Conservation (phyloP, 495 filamentous ascomycete species). For the Penicillium nucicola region DNA sequence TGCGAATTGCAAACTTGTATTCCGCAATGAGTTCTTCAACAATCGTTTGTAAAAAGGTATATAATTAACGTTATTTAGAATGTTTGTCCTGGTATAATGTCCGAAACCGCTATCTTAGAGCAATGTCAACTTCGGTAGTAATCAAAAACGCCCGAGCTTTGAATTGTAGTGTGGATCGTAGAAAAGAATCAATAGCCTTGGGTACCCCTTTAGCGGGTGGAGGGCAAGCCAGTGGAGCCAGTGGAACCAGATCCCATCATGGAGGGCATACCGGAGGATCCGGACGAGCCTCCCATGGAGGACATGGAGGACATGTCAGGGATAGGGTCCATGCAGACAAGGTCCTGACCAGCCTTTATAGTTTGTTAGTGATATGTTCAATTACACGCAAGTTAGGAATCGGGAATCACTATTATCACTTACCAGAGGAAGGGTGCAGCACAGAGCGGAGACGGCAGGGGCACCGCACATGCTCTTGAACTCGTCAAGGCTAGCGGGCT, state of each 20-base stretch:
- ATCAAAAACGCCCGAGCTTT: too few species aligned
- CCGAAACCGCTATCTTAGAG: too few species aligned
- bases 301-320: background rate
- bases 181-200: too few species aligned
- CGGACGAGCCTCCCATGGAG: background rate
- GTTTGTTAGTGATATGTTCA: background rate
- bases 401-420: background rate
- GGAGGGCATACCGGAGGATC: background rate
- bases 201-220: background rate
- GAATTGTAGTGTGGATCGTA: too few species aligned
- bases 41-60: too few species aligned
- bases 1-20: too few species aligned
- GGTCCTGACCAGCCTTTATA: background rate
- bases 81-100: too few species aligned
- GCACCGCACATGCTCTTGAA: background rate
- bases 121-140: too few species aligned
- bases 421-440: background rate
- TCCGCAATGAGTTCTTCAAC: too few species aligned
- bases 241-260: background rate
- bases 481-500: background rate
- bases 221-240: background rate
- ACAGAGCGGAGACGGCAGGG: background rate
- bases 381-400: background rate
- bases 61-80: too few species aligned
- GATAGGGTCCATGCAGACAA: background rate